Conservation (phyloP, 495 filamentous ascomycete genomes). For the Daldinia decipiens region DNA sequence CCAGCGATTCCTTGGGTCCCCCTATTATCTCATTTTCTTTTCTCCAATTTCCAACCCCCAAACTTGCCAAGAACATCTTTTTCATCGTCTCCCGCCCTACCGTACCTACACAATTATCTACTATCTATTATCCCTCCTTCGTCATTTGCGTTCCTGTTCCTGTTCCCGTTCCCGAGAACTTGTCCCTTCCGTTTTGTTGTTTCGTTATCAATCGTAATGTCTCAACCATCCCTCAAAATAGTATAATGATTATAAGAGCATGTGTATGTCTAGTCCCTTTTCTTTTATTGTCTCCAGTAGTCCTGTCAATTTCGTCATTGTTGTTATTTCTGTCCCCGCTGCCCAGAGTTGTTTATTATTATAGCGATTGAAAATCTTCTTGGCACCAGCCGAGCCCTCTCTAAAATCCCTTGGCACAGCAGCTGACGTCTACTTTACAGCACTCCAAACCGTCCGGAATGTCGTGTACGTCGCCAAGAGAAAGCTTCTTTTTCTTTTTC, state of each 20-base stretch:
- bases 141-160: constrained; percentile 25
- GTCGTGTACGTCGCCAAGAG: constrained; percentile 52
- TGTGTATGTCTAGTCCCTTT: constrained; percentile 48
- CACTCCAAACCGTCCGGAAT: constrained; percentile 52
- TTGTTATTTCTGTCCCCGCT: constrained; percentile 39
- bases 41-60: constrained; percentile 44
- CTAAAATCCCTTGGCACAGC: constrained; percentile 10
- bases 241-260: constrained; percentile 51
- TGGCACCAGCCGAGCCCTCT: constrained; percentile 37
- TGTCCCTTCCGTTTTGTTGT: constrained; percentile 12
- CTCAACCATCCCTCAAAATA: constrained; percentile 43
- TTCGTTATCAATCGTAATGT: constrained; percentile 42
- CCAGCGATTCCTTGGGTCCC: constrained; percentile 24
- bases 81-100: constrained; percentile 39
- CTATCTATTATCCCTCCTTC: constrained; percentile 17
- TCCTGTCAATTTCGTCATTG: constrained; percentile 20
- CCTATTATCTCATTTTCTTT: constrained; percentile 43
- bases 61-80: constrained; percentile 53
- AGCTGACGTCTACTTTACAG: constrained; percentile 48
- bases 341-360: constrained; percentile 44
- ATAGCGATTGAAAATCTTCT: constrained; percentile 44
- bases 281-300: constrained; percentile 8
- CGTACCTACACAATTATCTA: constrained; percentile 19
- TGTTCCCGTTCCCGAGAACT: constrained; percentile 10
- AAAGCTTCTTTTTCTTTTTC: constrained; percentile 45